Conservation (phyloP, 805 yeast genomes). For the Kazachstania viticola region DNA sequence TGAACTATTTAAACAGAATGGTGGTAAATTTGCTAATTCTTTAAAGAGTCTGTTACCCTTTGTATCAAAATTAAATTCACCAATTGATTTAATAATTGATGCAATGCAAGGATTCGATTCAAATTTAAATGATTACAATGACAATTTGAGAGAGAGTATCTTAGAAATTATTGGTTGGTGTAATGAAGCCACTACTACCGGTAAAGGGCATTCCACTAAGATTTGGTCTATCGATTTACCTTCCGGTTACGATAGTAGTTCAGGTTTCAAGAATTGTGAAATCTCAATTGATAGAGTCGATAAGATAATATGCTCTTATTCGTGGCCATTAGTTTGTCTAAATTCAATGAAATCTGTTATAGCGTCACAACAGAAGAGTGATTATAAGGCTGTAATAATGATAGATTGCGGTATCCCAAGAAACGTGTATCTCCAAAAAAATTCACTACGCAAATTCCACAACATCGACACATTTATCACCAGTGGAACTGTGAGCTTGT, state of each 20-base stretch:
- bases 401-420: slow-evolving; percentile 65
- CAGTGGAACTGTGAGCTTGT: no score
- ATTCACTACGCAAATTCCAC: slow-evolving; percentile 38
- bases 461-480: slow-evolving; percentile 19
- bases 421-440: slow-evolving; percentile 33
- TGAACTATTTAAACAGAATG: slow-evolving; percentile 43
- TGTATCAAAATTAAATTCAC: slow-evolving; percentile 45
- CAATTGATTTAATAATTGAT: slow-evolving; percentile 71
- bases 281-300: slow-evolving; percentile 33
- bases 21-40: slow-evolving; percentile 52
- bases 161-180: slow-evolving; percentile 53
- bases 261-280: slow-evolving; percentile 40
- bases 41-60: slow-evolving; percentile 28
- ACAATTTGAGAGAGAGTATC: slow-evolving; percentile 13
- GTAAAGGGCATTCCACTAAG: slow-evolving; percentile 6
- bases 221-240: slow-evolving; percentile 62
- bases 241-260: slow-evolving; percentile 72
- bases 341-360: slow-evolving; percentile 2
- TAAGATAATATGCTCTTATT: slow-evolving; percentile 57
- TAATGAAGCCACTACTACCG: slow-evolving; percentile 27
- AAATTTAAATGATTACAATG: slow-evolving; percentile 26
- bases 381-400: slow-evolving; percentile 35
- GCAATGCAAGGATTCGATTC: slow-evolving; percentile 78
- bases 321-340: slow-evolving; percentile 40
- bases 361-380: slow-evolving; percentile 1